These are phyloP conservation scores for Termitomyces sp. DNA, from an alignment of 768 basidiomycete species.

Conservation along the genomic window DNA sequence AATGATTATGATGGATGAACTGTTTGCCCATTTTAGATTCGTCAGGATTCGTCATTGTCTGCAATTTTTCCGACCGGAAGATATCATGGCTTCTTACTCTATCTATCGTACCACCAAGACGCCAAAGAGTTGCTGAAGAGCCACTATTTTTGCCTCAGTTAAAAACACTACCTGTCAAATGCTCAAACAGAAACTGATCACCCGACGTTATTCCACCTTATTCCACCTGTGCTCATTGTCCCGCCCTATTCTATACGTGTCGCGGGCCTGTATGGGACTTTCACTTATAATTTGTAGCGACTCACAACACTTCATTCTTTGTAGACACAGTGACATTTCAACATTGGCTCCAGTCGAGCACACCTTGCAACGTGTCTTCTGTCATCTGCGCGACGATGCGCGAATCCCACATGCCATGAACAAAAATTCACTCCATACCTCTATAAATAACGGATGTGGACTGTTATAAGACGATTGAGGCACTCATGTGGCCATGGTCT, in stretches of 20 bases:
- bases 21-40: no score
- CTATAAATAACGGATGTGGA: slow-evolving; percentile 1
- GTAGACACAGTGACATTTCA: neutral
- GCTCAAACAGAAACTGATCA: no score
- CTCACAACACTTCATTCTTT: neutral
- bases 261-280: no score
- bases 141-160: no score
- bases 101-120: no score
- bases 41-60: no score
- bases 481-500: slow-evolving; percentile 8
- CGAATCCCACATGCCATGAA: neutral
- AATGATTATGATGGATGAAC: no score
- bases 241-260: neutral
- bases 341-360: no score
- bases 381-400: neutral
- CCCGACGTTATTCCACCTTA: slow-evolving; percentile 2
- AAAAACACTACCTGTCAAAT: no score
- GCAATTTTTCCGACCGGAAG: no score
- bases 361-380: neutral
- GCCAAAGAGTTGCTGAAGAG: no score
- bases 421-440: neutral
- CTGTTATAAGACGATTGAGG: neutral
- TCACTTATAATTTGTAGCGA: neutral
- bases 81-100: no score
- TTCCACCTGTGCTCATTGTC: neutral